Conservation (phyloP, 495 filamentous ascomycete genomes). For the Cudoniella acicularis region DNA sequence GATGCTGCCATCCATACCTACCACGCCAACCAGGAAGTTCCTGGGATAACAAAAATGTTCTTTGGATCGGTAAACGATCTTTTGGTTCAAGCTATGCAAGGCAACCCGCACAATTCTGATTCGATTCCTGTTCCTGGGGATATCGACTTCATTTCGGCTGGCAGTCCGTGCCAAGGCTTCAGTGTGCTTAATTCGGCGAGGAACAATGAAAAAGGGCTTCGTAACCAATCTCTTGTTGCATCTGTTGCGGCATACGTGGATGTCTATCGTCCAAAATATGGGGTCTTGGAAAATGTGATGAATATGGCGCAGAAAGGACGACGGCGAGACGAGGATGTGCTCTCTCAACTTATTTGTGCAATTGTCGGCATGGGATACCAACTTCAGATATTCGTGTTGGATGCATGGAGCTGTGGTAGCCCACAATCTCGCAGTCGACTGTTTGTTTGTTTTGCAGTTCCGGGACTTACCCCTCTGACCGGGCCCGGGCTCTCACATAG, state of each 20-base stretch:
- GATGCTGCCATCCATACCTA: conserved; percentile 63
- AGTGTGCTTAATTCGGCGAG: conserved; percentile 54
- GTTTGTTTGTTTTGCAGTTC: conserved; percentile 63
- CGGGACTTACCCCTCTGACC: conserved; percentile 49
- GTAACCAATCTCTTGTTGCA: conserved; percentile 68
- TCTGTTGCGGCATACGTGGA: conserved; percentile 71
- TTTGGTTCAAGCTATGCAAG: conserved; percentile 49
- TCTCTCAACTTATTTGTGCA: conserved; percentile 63
- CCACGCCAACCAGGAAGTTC: conserved; percentile 50
- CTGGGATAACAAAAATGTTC: conserved; percentile 41
- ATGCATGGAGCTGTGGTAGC: conserved; percentile 65
- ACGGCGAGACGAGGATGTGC: conserved; percentile 49
- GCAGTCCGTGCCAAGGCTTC: conserved; percentile 72
- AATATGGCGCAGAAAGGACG: conserved; percentile 47
- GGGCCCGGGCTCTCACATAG: conserved; percentile 58
- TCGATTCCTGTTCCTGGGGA: conserved; percentile 52
- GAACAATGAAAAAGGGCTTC: conserved; percentile 37
- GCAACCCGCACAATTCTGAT: conserved; percentile 32
- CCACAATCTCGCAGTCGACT: conserved; percentile 59
- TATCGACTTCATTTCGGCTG: conserved; percentile 66
- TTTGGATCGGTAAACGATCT: conserved; percentile 69
- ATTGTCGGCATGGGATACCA: conserved; percentile 75
- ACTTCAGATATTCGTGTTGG: conserved; percentile 54
- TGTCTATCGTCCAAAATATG: conserved; percentile 68
- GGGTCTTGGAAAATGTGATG: conserved; percentile 68